A percentile compares a stretch with the other conserved stretches of the same genome.
These are phyloP conservation scores for Aspergillus coremiiformis DNA, from an alignment of 495 filamentous ascomycete genomes.

Conservation along the genomic window DNA sequence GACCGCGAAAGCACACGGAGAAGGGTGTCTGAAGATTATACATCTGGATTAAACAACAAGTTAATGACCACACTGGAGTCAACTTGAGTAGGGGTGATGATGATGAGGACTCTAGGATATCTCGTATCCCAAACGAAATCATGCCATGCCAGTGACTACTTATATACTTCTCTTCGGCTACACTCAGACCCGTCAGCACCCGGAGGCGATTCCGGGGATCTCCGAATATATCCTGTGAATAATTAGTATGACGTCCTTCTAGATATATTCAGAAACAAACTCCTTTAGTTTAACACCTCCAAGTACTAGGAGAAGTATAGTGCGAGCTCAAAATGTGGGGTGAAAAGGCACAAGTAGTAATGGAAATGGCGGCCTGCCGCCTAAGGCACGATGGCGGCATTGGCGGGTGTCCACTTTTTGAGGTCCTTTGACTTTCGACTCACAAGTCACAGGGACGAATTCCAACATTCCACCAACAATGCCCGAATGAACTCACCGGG, in stretches of 20 bases:
- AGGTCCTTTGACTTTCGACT: neutral
- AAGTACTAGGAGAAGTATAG: too few relatives aligned
- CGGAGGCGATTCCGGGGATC: neutral
- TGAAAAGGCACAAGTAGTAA: neutral
- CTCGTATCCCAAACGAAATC: neutral
- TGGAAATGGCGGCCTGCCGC: neutral
- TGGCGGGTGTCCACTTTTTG: neutral
- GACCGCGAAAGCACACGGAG: neutral
- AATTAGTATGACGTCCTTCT: neutral
- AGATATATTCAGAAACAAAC: neutral
- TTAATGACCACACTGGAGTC: neutral
- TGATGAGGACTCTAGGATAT: neutral
- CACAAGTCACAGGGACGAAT: neutral
- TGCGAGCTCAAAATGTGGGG: neutral
- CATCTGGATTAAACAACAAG: neutral
- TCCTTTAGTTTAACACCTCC: too few relatives aligned
- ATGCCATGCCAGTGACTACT: neutral
- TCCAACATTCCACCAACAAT: neutral
- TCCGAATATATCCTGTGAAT: neutral
- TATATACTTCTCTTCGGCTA: neutral
- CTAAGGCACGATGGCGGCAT: neutral
- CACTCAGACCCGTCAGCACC: neutral
- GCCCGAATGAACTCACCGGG: neutral
- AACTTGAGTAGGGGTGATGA: neutral
- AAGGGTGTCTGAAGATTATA: neutral